Percentiles rank a stretch among this genome's conserved stretches.
Evolutionary conservation across 805 yeast genomes (phyloP).

Genomic region (Schwanniomyces occidentalis): DNA sequence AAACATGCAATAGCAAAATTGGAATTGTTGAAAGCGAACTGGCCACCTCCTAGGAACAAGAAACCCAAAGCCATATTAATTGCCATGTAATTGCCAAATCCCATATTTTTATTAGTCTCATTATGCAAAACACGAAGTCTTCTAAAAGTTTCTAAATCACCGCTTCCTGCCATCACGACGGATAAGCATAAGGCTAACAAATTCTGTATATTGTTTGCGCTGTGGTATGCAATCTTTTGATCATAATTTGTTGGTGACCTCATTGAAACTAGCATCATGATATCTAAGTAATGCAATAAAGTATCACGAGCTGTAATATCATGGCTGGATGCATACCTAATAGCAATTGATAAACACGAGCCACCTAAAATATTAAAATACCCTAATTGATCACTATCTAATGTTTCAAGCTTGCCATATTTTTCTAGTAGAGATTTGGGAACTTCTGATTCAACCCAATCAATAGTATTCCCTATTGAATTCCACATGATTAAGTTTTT

Average conservation of each 20-base stretch:
- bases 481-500: constrained; percentile 74
- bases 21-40: constrained; percentile 70
- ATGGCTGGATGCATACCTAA: constrained; percentile 73
- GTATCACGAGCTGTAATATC: constrained; percentile 54
- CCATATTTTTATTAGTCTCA: constrained; percentile 43
- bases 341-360: constrained; percentile 67
- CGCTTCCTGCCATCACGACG: constrained; percentile 85
- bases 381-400: constrained; percentile 63
- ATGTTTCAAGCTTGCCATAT: constrained; percentile 19
- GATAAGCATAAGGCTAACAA: constrained; percentile 65
- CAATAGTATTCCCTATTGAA: constrained; percentile 43
- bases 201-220: constrained; percentile 57
- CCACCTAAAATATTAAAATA: constrained; percentile 74
- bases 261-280: constrained; percentile 43
- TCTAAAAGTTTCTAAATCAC: constrained; percentile 77
- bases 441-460: constrained; percentile 60
- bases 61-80: constrained; percentile 83
- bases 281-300: constrained; percentile 55
- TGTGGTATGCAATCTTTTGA: constrained; percentile 52
- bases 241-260: constrained; percentile 53
- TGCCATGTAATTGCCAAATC: constrained; percentile 75
- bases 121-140: constrained; percentile 73
- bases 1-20: constrained; percentile 68
- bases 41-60: constrained; percentile 89
- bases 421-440: constrained; percentile 46